Conservation (phyloP, 495 filamentous ascomycete species). For the Letharia lupina region DNA sequence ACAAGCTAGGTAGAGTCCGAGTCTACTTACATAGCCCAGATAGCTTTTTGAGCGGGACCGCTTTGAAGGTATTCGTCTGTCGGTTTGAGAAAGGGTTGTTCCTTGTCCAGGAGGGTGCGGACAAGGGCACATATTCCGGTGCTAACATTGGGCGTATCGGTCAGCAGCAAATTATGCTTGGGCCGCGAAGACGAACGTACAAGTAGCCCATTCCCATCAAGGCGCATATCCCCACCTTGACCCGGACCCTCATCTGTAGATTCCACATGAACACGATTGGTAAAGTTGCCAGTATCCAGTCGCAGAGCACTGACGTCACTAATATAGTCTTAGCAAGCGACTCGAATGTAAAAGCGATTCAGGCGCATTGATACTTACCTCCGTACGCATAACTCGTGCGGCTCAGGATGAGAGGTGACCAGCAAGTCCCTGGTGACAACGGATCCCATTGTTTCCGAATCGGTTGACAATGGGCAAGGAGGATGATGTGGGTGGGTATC, state of each 20-base stretch:
- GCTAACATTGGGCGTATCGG: no score
- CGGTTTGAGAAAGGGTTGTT: no score
- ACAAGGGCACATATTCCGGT: no score
- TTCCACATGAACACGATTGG: slow-evolving; percentile 19
- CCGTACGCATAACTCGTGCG: no score
- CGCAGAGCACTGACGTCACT: slow-evolving; percentile 33
- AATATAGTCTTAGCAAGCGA: neutral
- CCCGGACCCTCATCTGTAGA: slow-evolving; percentile 6
- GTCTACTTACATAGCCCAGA: neutral
- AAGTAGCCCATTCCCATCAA: slow-evolving; percentile 20
- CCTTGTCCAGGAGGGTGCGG: no score
- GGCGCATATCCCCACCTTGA: slow-evolving; percentile 14
- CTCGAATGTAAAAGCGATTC: no score
- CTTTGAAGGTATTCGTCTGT: no score
- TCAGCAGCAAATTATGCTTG: no score
- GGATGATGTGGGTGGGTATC: slow-evolving; percentile 35
- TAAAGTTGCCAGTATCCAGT: slow-evolving; percentile 38
- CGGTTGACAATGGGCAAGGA: slow-evolving; percentile 39
- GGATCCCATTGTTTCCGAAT: slow-evolving; percentile 38
- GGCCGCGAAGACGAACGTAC: neutral
- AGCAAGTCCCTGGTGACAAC: slow-evolving; percentile 32
- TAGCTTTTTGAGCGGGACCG: no score
- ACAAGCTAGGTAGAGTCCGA: no score
- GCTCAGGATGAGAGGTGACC: slow-evolving; percentile 23
- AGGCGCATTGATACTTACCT: neutral